Conservation (phyloP, 495 filamentous ascomycete genomes). For the Lasiosphaeriaceae sp. region DNA sequence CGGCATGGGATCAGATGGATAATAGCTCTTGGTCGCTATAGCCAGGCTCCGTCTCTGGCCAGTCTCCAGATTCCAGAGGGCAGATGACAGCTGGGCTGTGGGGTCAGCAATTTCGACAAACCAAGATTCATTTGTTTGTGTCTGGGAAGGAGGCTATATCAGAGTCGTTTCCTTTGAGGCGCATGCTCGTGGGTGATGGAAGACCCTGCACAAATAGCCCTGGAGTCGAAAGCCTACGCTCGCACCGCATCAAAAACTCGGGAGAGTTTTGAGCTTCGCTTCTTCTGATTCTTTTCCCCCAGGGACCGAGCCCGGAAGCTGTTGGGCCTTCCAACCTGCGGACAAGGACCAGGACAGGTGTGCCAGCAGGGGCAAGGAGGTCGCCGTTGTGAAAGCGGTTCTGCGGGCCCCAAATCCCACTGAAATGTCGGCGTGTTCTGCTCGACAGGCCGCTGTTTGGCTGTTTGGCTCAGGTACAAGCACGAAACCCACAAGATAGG, state of each 20-base stretch:
- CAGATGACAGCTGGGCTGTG: slow-evolving; percentile 14
- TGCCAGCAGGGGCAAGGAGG: no score
- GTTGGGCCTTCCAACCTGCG: no score
- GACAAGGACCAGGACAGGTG: no score
- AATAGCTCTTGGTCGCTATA: slow-evolving; percentile 16
- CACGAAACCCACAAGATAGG: no score
- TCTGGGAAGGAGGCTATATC: background rate
- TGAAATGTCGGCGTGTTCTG: no score
- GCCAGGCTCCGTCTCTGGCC: background rate
- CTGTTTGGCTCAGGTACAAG: no score
- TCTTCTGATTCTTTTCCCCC: background rate
- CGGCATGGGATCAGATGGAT: background rate
- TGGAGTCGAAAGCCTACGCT: no score
- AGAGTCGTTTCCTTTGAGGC: background rate
- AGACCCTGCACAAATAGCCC: background rate
- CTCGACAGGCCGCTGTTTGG: no score
- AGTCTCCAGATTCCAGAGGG: slow-evolving; percentile 9
- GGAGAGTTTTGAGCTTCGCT: background rate
- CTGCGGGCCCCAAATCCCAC: no score
- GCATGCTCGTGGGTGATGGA: background rate
- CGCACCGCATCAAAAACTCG: no score
- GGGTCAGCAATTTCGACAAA: slow-evolving; percentile 6
- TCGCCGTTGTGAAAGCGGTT: no score
- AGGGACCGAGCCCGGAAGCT: background rate
- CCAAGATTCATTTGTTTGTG: slow-evolving; percentile 4